phyloP scores from a whole-genome alignment of 139 green algal species.

The Volvox reticuliferus region DNA sequence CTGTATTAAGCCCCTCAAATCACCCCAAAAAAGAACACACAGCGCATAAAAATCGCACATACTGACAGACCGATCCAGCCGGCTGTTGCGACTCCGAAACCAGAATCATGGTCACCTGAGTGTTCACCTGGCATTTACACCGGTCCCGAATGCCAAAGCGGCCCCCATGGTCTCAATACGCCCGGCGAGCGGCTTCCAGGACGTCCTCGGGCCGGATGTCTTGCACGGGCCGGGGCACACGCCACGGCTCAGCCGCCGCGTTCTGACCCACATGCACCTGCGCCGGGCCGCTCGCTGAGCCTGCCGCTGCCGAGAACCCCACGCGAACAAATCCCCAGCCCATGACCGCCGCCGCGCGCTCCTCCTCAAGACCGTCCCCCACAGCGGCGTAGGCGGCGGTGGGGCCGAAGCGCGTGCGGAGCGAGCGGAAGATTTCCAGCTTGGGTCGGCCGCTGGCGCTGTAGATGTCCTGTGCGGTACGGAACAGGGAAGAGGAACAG shows the following conservation, averaged over 20 bases:
- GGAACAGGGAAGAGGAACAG: background rate
- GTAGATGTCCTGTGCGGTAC: constrained; percentile 21
- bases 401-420: background rate
- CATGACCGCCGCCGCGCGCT: constrained; percentile 24
- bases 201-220: constrained; percentile 5
- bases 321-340: constrained; percentile 37
- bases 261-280: background rate
- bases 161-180: background rate
- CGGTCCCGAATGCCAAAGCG: too few relatives aligned
- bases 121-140: too few relatives aligned
- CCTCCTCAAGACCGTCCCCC: constrained; percentile 26
- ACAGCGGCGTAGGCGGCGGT: constrained; percentile 7
- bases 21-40: too few relatives aligned
- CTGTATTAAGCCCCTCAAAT: too few relatives aligned
- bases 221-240: background rate
- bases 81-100: too few relatives aligned
- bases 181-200: background rate
- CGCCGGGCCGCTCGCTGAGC: background rate
- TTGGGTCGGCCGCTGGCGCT: constrained; percentile 26
- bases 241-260: background rate
- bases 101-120: too few relatives aligned
- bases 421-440: constrained; percentile 28
- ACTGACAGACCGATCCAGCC: too few relatives aligned
- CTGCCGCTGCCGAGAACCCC: background rate
- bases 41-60: too few relatives aligned